Evolutionary conservation across 495 filamentous ascomycete genomes (phyloP), one percentile per base, ranked within the genome.

Genomic region (Xylaria acuta): DNA sequence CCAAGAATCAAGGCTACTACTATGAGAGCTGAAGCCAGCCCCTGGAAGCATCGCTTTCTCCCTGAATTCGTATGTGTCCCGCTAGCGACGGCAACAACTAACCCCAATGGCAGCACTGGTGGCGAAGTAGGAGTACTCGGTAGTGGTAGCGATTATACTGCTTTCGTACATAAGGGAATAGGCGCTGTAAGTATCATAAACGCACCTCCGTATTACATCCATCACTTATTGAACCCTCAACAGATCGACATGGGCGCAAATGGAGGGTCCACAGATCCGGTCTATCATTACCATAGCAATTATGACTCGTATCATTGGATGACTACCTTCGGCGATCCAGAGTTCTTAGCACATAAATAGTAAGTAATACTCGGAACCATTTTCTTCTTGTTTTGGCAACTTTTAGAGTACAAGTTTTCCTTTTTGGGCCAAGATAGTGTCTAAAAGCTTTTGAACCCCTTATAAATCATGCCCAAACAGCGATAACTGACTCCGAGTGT

Each of bases 291-390:
- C 65, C 91, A 94, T 77, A 92, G 88, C 73, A 97, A 94, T 81
- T 95, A 94, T 79, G 94, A 97, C 79, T 92, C 88, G 64, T 94
- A 88, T 73, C 88, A 94, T 70, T 96, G 93, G 92, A 93, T 97
- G 91, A 81, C 84, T 25, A 88, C 84, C 41, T 92, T 89, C 75
- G 91, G 91, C 8, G 94, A 97, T 76, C 92, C 93, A 0, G 89
- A 86, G 14, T 95, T 96, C 76, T 79, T 85, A 40, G 92, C 93
- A 69, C 94, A 97, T 79, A 88, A 87, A 62, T 82, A 89, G n/a
- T n/a, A n/a, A n/a, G n/a, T n/a, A n/a, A n/a, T n/a, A n/a, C n/a
- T n/a, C n/a, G n/a, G n/a, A n/a, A n/a, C n/a, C n/a, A n/a, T n/a
- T n/a, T n/a, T n/a, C n/a, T n/a, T n/a, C n/a, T n/a, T n/a, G n/a